Evolutionary conservation across 1,284 basidiomycete genomes (phyloP).

Genomic region (Takashimella tepidaria): DNA sequence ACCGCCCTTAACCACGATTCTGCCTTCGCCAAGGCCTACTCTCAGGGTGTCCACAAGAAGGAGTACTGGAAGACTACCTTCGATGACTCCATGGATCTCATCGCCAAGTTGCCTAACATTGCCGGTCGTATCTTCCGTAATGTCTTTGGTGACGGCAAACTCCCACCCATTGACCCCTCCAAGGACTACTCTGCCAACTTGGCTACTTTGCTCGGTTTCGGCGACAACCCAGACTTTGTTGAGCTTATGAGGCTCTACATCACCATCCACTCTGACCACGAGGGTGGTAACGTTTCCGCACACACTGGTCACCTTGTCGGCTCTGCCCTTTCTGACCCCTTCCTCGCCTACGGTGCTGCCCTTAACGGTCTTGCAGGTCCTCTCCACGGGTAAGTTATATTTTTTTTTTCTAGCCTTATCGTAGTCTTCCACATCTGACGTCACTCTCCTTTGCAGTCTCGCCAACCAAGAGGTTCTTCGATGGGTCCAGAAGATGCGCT

Average conservation of each 20-base stretch:
- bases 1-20: slow-evolving; percentile 95
- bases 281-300: slow-evolving; percentile 98
- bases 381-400: slow-evolving; percentile 64
- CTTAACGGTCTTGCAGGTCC: slow-evolving; percentile 96
- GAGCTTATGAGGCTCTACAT: slow-evolving; percentile 95
- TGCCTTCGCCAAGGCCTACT: slow-evolving; percentile 93
- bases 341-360: slow-evolving; percentile 89
- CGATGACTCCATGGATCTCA: slow-evolving; percentile 96
- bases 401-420: not conserved
- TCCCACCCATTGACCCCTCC: slow-evolving; percentile 76
- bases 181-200: slow-evolving; percentile 96
- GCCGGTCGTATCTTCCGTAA: slow-evolving; percentile 97
- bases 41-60: slow-evolving; percentile 85
- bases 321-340: slow-evolving; percentile 95
- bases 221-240: slow-evolving; percentile 80
- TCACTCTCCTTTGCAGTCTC: slow-evolving; percentile 50
- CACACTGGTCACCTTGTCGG: slow-evolving; percentile 95
- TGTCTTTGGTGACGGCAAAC: slow-evolving; percentile 78
- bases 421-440: not conserved
- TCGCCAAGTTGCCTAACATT: slow-evolving; percentile 95
- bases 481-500: slow-evolving; percentile 86
- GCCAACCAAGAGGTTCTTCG: slow-evolving; percentile 91
- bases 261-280: slow-evolving; percentile 97
- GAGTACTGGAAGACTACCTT: slow-evolving; percentile 97
- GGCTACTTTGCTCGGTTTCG: slow-evolving; percentile 85